Evolutionary conservation across 2,329 filamentous ascomycete genomes (phyloP), one percentile per base, ranked within the genome.

Genomic region (Cercospora brassicicola): DNA sequence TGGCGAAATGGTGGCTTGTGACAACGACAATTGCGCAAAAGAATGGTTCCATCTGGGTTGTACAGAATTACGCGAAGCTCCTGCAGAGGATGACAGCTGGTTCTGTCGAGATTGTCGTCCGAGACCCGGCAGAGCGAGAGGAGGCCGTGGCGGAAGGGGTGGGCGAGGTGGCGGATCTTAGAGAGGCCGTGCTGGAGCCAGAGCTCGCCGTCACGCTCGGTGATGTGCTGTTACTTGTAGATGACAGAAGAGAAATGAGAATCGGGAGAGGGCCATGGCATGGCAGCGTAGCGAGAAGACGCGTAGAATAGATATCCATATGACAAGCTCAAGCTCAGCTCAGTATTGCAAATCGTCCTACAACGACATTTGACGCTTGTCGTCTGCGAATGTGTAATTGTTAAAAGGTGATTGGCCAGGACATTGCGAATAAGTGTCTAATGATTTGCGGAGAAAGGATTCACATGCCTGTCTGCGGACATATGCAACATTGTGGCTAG

Each of bases 31-130:
- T 66, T 90, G 88, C 78, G 84, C 85, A 11, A 85, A 86, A 70
- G 87, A 90, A 76, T 90, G 88, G 88, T 90, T 90, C 78, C 88
- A 90, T 81, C 84, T 89, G 77, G 86, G 84, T 48, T 90, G 88
- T 73, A 87, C 89, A 62, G 86, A 87, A 20, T 79, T 90, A 73
- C 86, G 84, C 53, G 84, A 85, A 72, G 85, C 88, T 72, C 88
- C 88, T 0, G 82, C 82, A 59, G 85, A 86, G 67, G 85, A 84
- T 30, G 77, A 80, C 66, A 75, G 70, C 59, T 87, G 85, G 85
- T 87, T 82, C 76, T 87, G 85, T 76, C 81, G 82, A 53, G 83
- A 85, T 69, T 87, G 85, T 64, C 66, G 75, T 66, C 76, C 76
- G 18, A 65, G 70, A 48, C 67, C 68, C 31, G 64, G 64, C n/a